Conservation (phyloP, 345 rosid genomes). For the Tarenaya hassleriana region DNA sequence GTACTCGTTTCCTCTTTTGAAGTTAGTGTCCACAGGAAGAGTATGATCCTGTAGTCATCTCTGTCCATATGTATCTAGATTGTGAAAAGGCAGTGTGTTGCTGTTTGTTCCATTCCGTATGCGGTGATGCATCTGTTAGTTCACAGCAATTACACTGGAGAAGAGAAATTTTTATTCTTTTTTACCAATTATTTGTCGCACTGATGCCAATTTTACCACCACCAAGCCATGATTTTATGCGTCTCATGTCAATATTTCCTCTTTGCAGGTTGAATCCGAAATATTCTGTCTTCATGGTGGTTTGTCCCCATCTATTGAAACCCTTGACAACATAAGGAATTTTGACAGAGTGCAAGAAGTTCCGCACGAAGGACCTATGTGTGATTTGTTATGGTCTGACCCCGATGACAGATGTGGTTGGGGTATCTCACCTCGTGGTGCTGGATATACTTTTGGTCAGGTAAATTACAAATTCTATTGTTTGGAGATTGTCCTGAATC, state of each 20-base stretch:
- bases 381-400: conserved; percentile 97
- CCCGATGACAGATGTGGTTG: conserved; percentile 97
- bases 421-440: conserved; percentile 98
- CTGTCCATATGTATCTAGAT: too few species aligned
- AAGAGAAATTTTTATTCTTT: too few species aligned
- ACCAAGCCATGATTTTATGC: too few species aligned
- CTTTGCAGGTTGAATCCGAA: conserved; percentile 84
- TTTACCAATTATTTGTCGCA: too few species aligned
- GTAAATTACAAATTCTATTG: conserved; percentile 30
- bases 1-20: conserved; percentile 1
- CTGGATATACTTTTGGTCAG: conserved; percentile 95
- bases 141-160: too few species aligned
- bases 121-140: too few species aligned
- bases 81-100: too few species aligned
- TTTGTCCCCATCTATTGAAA: conserved; percentile 83
- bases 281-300: conserved; percentile 95
- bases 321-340: conserved; percentile 83
- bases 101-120: too few species aligned
- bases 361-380: conserved; percentile 99
- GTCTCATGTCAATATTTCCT: not conserved
- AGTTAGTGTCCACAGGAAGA: conserved; percentile 8
- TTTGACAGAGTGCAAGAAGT: conserved; percentile 95
- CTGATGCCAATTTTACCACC: too few species aligned
- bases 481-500: conserved; percentile 5
- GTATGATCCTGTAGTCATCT: conserved; percentile 4